Evolutionary conservation across 441 rosid species (phyloP).

Genomic region (Croton setiger): DNA sequence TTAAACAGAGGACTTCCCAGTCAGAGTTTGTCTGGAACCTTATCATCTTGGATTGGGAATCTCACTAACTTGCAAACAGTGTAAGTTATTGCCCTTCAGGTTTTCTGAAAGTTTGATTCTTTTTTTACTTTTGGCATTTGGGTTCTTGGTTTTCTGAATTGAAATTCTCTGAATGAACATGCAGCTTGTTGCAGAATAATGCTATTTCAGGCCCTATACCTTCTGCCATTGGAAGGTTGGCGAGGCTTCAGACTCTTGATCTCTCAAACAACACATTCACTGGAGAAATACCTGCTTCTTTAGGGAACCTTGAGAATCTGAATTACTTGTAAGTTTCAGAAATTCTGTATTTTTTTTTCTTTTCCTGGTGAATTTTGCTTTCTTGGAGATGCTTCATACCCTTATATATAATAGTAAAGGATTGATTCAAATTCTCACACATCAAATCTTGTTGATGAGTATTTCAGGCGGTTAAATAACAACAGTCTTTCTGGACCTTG

Average conservation of each 20-base stretch:
- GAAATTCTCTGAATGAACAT: constrained; percentile 12
- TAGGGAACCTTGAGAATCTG: constrained; percentile 69
- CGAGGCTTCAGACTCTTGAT: constrained; percentile 78
- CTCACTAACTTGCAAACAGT: constrained; percentile 79
- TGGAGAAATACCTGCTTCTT: constrained; percentile 66
- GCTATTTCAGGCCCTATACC: constrained; percentile 82
- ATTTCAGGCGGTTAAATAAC: constrained; percentile 80
- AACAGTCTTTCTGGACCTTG: constrained; percentile 75
- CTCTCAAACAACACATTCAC: constrained; percentile 75
- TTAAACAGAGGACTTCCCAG: constrained; percentile 88
- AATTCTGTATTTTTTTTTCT: constrained; percentile 10
- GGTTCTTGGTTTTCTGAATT: background rate
- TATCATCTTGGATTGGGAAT: constrained; percentile 80
- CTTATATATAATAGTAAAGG: background rate
- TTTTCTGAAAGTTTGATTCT: constrained; percentile 7
- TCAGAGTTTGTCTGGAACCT: constrained; percentile 87
- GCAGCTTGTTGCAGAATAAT: constrained; percentile 92
- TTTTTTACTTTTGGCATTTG: constrained; percentile 3
- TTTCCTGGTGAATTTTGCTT: background rate
- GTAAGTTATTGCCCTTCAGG: constrained; percentile 43
- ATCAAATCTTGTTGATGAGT: constrained; percentile 19
- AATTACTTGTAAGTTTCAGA: constrained; percentile 66
- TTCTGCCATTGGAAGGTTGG: constrained; percentile 64
- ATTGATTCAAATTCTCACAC: constrained; percentile 18
- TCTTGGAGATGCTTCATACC: constrained; percentile 5